Percentiles rank a stretch among this genome's conserved stretches.
phyloP scores from a whole-genome alignment of 2,329 filamentous ascomycete genomes.

The Capronia americana region DNA sequence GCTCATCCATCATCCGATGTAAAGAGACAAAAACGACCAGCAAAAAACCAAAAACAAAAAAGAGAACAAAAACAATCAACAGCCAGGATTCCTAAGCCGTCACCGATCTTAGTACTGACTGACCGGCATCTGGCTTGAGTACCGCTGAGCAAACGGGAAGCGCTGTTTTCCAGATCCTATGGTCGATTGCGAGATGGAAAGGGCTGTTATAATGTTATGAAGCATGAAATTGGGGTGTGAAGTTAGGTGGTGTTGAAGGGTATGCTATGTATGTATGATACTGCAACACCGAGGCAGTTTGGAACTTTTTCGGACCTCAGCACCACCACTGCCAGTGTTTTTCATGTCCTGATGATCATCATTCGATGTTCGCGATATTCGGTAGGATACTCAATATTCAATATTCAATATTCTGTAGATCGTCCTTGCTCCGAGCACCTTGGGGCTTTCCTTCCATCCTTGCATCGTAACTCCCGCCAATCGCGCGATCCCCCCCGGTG shows the following conservation, averaged over 20 bases:
- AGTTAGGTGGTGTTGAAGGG: no score
- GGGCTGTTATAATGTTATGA: neutral
- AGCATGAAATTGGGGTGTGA: neutral
- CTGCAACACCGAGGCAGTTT: neutral
- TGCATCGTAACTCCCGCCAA: neutral
- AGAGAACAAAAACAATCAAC: constrained; percentile 35
- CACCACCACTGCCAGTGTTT: no score
- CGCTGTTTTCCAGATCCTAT: constrained; percentile 35
- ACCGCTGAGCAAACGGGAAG: constrained; percentile 39
- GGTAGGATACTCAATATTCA: neutral
- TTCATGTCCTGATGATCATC: no score
- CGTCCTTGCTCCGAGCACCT: neutral
- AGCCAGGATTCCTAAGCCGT: constrained; percentile 36
- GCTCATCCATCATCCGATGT: neutral
- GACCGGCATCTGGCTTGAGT: constrained; percentile 35
- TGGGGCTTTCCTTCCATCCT: no score
- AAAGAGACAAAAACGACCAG: neutral
- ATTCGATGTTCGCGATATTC: neutral
- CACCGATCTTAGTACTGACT: constrained; percentile 34
- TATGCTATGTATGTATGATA: no score
- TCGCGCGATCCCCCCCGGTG: neutral
- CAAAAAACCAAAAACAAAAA: no score
- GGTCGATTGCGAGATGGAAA: constrained; percentile 32
- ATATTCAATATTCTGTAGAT: neutral
- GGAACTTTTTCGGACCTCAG: neutral